These are phyloP conservation scores for Irpex lacteus DNA, from an alignment of 1,284 basidiomycete species.

Conservation along the genomic window DNA sequence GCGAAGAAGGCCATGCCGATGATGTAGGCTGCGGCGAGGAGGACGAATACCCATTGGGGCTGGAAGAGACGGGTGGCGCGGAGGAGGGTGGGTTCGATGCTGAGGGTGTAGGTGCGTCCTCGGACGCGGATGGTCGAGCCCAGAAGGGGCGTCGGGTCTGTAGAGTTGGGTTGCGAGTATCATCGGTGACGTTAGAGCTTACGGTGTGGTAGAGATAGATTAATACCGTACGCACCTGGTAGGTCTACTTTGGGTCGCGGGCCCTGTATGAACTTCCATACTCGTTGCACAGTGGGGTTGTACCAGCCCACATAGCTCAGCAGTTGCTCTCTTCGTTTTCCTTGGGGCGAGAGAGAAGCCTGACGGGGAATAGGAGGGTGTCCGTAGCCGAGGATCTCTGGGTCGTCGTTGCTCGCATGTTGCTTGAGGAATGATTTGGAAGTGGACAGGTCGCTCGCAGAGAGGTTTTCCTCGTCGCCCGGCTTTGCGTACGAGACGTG, in stretches of 20 bases:
- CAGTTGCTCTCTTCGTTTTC: conserved; percentile 18
- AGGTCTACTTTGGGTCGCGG: conserved; percentile 59
- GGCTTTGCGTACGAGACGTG: neutral
- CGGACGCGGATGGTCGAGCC: conserved; percentile 43
- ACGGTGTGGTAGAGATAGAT: no score
- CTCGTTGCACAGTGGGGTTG: conserved; percentile 22
- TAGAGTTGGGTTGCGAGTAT: conserved; percentile 5
- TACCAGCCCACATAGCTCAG: conserved; percentile 18
- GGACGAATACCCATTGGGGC: conserved; percentile 48
- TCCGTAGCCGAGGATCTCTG: neutral
- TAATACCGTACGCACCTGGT: conserved; percentile 39
- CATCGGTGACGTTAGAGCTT: no score
- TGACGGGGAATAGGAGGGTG: neutral
- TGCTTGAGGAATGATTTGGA: conserved; percentile 1
- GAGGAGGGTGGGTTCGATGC: conserved; percentile 53
- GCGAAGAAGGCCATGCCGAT: conserved; percentile 71
- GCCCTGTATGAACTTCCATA: conserved; percentile 48
- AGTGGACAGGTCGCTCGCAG: neutral
- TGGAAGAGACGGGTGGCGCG: conserved; percentile 50
- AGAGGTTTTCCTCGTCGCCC: neutral
- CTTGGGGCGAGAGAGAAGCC: neutral
- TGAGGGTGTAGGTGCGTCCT: conserved; percentile 36
- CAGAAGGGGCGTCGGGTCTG: conserved; percentile 56
- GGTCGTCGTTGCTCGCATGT: neutral
- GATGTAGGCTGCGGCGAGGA: conserved; percentile 64